phyloP scores from a whole-genome alignment of 495 filamentous ascomycete genomes.

The Copromyces sp. region DNA sequence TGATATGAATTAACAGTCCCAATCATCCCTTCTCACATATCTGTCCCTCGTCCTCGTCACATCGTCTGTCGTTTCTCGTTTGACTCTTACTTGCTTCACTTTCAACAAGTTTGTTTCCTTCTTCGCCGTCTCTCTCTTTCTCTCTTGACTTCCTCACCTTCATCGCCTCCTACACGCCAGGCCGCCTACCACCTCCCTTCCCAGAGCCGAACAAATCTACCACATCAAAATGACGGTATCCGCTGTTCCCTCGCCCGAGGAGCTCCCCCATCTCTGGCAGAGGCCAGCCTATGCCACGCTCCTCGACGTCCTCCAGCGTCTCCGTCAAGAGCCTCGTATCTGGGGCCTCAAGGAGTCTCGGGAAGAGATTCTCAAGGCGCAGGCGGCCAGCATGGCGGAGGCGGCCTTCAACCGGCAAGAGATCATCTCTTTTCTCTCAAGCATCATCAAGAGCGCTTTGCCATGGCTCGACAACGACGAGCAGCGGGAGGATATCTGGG shows the following conservation, averaged over 20 bases:
- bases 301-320: slow-evolving; percentile 25
- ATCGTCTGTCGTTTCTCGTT: not conserved
- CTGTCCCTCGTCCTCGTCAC: not conserved
- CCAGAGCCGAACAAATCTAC: not conserved
- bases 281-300: slow-evolving; percentile 31
- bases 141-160: not conserved
- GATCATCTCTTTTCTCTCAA: slow-evolving; percentile 55
- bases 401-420: slow-evolving; percentile 23
- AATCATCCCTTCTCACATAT: not conserved
- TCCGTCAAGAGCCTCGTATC: slow-evolving; percentile 30
- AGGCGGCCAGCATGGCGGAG: slow-evolving; percentile 9
- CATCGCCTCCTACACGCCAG: not conserved
- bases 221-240: slow-evolving; percentile 3
- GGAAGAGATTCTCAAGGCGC: slow-evolving; percentile 22
- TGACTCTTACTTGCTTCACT: not conserved
- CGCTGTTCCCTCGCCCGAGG: slow-evolving; percentile 4
- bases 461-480: slow-evolving; percentile 66
- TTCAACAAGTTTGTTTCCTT: not conserved
- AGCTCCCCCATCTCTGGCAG: slow-evolving; percentile 37
- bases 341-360: slow-evolving; percentile 26
- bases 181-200: not conserved
- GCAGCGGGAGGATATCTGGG: slow-evolving; percentile 65
- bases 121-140: not conserved
- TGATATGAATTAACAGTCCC: not conserved
- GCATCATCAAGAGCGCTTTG: slow-evolving; percentile 63